A percentile compares a stretch with the other conserved stretches of the same genome.
Evolutionary conservation across 148 eudicot genomes (phyloP).

Genomic region (Chenopodium album): DNA sequence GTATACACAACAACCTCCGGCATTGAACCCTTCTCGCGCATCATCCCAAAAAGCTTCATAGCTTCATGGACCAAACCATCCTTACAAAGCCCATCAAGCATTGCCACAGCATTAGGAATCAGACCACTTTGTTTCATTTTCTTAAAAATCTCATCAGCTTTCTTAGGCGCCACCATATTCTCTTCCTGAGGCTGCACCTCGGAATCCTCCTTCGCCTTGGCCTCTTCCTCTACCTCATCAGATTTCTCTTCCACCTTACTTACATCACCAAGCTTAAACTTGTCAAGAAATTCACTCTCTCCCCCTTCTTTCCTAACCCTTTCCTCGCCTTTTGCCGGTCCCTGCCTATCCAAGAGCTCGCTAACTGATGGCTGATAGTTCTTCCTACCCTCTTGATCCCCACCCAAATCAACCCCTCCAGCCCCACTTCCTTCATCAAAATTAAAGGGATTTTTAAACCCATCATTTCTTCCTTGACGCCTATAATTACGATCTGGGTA

Average conservation of each 20-base stretch:
- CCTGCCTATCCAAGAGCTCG: slow-evolving; percentile 25
- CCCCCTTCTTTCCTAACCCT: slow-evolving; percentile 24
- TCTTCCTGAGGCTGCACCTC: slow-evolving; percentile 16
- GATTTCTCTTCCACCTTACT: slow-evolving; percentile 12
- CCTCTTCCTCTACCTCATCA: not conserved
- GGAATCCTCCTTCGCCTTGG: not conserved
- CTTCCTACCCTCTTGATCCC: slow-evolving; percentile 12
- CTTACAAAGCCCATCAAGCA: slow-evolving; percentile 90
- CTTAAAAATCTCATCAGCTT: slow-evolving; percentile 78
- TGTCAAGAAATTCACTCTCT: slow-evolving; percentile 60
- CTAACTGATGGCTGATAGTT: slow-evolving; percentile 29
- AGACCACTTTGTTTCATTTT: slow-evolving; percentile 88
- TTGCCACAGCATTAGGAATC: slow-evolving; percentile 89
- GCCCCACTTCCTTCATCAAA: slow-evolving; percentile 3
- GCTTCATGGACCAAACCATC: slow-evolving; percentile 92
- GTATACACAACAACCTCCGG: slow-evolving; percentile 93
- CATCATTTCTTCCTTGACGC: slow-evolving; percentile 29
- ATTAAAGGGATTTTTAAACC: slow-evolving; percentile 25
- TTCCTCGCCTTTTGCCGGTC: slow-evolving; percentile 18
- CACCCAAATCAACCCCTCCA: slow-evolving; percentile 20
- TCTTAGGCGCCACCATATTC: slow-evolving; percentile 41
- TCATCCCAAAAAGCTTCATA: slow-evolving; percentile 77
- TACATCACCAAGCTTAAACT: slow-evolving; percentile 55
- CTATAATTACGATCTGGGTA: slow-evolving; percentile 15
- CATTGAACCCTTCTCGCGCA: slow-evolving; percentile 89